These are phyloP conservation scores for Blastocystis sp. DNA, from an alignment of 352 stramenopile genomes.

Conservation along the genomic window DNA sequence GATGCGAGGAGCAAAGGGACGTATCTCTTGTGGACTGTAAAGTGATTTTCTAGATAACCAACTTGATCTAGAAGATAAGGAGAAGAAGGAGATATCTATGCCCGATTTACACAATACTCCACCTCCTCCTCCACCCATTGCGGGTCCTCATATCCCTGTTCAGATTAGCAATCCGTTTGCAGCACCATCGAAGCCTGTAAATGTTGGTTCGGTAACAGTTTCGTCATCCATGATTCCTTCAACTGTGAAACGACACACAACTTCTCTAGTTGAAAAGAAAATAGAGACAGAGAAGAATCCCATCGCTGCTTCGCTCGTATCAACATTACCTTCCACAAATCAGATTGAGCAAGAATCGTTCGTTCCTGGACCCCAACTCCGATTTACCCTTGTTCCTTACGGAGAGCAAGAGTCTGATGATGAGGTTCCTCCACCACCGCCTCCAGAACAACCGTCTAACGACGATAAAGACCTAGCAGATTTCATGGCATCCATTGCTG, in stretches of 20 bases:
- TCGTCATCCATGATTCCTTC: slow-evolving; percentile 45
- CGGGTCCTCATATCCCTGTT: background rate
- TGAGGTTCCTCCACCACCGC: background rate
- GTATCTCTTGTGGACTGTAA: background rate
- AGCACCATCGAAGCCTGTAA: background rate
- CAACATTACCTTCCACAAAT: background rate
- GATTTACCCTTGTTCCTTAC: slow-evolving; percentile 51
- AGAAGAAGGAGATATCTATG: background rate
- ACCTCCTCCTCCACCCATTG: background rate
- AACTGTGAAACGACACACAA: background rate
- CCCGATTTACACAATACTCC: background rate
- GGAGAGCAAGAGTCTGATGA: background rate
- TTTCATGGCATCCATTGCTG: slow-evolving; percentile 36
- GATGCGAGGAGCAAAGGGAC: background rate
- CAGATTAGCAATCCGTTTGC: slow-evolving; percentile 34
- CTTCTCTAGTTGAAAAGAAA: slow-evolving; percentile 3
- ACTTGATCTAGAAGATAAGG: background rate
- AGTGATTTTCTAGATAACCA: background rate
- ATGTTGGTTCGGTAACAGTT: background rate
- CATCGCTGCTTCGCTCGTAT: background rate
- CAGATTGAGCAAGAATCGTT: background rate
- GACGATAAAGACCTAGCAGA: slow-evolving; percentile 3
- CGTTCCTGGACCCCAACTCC: slow-evolving; percentile 37
- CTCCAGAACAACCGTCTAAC: background rate
- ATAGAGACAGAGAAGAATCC: slow-evolving; percentile 2